Percentiles rank a stretch among this genome's conserved stretches.
Conservation (phyloP, 176 grass and related monocot genomes). For the Neostapfia colusana region DNA sequence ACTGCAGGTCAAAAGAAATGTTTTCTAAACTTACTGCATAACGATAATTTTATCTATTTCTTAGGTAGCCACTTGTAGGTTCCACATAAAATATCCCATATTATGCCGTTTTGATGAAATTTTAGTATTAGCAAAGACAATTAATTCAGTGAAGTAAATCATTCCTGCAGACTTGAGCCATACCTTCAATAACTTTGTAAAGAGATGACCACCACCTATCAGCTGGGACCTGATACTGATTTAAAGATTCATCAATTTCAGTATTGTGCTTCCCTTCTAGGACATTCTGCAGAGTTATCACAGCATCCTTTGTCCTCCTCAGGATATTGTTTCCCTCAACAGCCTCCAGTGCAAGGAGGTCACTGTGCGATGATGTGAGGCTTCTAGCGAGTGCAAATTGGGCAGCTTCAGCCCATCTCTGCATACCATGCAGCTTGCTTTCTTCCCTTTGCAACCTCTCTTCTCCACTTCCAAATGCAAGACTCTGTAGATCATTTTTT, state of each 20-base stretch:
- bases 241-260: slow-evolving; percentile 81
- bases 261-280: slow-evolving; percentile 78
- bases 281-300: slow-evolving; percentile 87
- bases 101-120: background rate
- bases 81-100: background rate
- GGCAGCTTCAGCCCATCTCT: slow-evolving; percentile 84
- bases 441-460: slow-evolving; percentile 64
- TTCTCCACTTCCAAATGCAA: slow-evolving; percentile 74
- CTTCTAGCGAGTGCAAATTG: slow-evolving; percentile 77
- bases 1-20: background rate
- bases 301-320: slow-evolving; percentile 86
- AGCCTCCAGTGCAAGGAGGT: slow-evolving; percentile 70
- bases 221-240: slow-evolving; percentile 60
- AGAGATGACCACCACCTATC: slow-evolving; percentile 97
- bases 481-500: slow-evolving; percentile 37
- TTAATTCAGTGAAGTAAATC: background rate
- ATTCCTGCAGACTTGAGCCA: background rate
- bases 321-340: slow-evolving; percentile 67
- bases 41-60: background rate
- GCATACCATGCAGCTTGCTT: slow-evolving; percentile 65
- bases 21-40: background rate
- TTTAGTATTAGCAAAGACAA: background rate
- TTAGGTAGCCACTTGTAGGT: background rate
- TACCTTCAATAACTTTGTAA: slow-evolving; percentile 98
- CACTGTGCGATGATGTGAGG: slow-evolving; percentile 79